Evolutionary conservation across 345 rosid genomes (phyloP).

Genomic region (Bruguiera parviflora): DNA sequence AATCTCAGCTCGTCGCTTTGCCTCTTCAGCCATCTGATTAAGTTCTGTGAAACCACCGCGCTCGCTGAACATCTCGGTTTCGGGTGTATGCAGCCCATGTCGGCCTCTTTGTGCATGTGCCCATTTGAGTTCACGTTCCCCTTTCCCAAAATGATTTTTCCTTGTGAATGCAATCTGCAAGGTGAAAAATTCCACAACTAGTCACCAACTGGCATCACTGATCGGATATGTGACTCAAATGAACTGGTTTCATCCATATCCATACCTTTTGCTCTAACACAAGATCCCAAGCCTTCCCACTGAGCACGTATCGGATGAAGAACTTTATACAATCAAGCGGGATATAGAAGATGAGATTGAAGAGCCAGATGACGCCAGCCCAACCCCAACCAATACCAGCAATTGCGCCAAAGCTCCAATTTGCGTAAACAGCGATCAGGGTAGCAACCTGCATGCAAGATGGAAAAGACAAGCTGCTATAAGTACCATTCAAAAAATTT

Average conservation of each 20-base stretch:
- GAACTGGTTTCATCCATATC: slow-evolving; percentile 6
- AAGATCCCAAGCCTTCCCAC: slow-evolving; percentile 63
- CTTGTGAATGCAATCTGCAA: slow-evolving; percentile 52
- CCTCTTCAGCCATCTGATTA: slow-evolving; percentile 55
- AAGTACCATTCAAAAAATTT: not conserved
- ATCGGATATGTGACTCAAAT: not conserved
- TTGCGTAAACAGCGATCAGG: slow-evolving; percentile 52
- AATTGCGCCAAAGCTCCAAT: slow-evolving; percentile 49
- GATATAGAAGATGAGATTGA: slow-evolving; percentile 46
- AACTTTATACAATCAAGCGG: slow-evolving; percentile 55
- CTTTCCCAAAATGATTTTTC: slow-evolving; percentile 48
- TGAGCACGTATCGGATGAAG: slow-evolving; percentile 45
- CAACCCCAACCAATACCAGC: slow-evolving; percentile 65
- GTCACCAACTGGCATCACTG: not conserved
- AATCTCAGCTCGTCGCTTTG: slow-evolving; percentile 52
- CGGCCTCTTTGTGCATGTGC: slow-evolving; percentile 57
- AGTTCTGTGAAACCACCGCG: slow-evolving; percentile 34
- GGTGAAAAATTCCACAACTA: not conserved
- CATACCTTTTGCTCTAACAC: slow-evolving; percentile 60
- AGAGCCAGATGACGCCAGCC: slow-evolving; percentile 62
- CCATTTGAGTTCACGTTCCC: slow-evolving; percentile 56
- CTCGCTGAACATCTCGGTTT: slow-evolving; percentile 45
- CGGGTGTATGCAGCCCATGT: slow-evolving; percentile 51
- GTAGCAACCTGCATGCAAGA: slow-evolving; percentile 43
- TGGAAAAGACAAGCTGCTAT: not conserved